A percentile compares a stretch with the other conserved stretches of the same genome.
Conservation (phyloP, 257 asterid species). For the Solanum appendiculatum region DNA sequence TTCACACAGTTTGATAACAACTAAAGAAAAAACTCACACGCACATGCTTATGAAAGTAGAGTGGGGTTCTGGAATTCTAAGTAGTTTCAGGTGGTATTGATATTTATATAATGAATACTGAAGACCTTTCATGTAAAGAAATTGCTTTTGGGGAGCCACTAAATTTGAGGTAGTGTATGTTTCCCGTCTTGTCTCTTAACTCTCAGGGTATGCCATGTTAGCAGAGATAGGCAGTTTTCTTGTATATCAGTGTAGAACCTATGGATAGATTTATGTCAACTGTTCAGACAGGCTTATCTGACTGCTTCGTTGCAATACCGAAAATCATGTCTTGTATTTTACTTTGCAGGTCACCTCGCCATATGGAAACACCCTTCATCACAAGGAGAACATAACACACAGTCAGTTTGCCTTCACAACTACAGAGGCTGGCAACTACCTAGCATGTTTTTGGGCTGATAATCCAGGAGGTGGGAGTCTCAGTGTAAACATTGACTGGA, state of each 20-base stretch:
- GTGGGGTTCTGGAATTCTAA: not conserved
- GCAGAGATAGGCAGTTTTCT: not conserved
- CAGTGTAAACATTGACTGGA: constrained; percentile 81
- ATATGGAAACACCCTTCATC: constrained; percentile 62
- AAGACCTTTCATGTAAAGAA: not conserved
- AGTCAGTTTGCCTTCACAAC: constrained; percentile 89
- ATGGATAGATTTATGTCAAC: not conserved
- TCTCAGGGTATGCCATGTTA: not conserved
- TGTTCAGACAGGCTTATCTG: not conserved
- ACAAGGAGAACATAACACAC: constrained; percentile 52
- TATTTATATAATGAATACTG: not conserved
- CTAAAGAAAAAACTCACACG: not conserved
- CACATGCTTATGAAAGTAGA: not conserved
- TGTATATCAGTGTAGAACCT: not conserved
- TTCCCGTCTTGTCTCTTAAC: not conserved
- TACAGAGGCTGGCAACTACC: constrained; percentile 64
- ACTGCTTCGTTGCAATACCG: not conserved
- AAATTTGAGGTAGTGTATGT: not conserved
- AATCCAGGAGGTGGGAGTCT: constrained; percentile 41
- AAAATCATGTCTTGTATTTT: not conserved
- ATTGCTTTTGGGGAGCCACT: not conserved
- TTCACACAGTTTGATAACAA: not conserved
- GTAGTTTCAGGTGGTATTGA: not conserved
- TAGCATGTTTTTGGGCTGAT: constrained; percentile 78
- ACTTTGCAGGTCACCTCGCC: constrained; percentile 63